phyloP scores from a whole-genome alignment of 2,329 filamentous ascomycete species.

The Macroventuria anomochaeta region DNA sequence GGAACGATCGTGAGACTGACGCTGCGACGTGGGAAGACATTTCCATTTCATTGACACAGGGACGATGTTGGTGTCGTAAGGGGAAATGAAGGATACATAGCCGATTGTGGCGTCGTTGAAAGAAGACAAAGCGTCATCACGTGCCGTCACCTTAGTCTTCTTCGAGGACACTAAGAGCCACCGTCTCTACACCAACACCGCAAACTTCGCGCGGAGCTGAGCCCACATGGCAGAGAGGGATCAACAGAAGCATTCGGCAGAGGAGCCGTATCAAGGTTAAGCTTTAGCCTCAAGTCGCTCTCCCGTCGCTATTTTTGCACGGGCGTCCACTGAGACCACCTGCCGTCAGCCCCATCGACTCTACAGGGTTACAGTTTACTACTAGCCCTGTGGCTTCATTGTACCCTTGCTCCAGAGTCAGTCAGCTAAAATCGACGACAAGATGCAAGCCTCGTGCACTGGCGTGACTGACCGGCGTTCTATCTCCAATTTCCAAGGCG shows the following conservation, averaged over 20 bases:
- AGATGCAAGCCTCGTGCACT: conserved; percentile 23
- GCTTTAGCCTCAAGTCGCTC: conserved; percentile 25
- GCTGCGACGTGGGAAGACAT: neutral
- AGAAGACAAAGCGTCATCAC: neutral
- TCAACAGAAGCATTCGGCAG: conserved; percentile 5
- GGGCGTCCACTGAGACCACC: conserved; percentile 5
- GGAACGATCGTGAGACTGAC: neutral
- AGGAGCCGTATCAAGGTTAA: conserved; percentile 19
- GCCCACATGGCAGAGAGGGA: conserved; percentile 12
- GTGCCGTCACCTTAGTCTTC: neutral
- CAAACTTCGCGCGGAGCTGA: conserved; percentile 4
- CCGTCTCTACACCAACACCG: conserved; percentile 1
- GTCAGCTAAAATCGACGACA: conserved; percentile 10
- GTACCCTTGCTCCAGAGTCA: conserved; percentile 18
- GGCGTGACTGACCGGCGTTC: conserved; percentile 16
- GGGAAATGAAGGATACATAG: conserved; percentile 9
- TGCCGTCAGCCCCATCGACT: conserved; percentile 1
- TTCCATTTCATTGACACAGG: neutral
- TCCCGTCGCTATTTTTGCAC: conserved; percentile 27
- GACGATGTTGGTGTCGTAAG: neutral
- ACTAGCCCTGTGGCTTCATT: conserved; percentile 6
- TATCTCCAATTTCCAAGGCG: conserved; percentile 12
- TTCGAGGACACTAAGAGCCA: neutral
- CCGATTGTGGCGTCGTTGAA: conserved; percentile 7
- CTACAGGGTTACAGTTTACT: neutral